Base-by-base conservation (phyloP, 805 yeast genomes). In the Lipomyces yamanashiensis region DNA sequence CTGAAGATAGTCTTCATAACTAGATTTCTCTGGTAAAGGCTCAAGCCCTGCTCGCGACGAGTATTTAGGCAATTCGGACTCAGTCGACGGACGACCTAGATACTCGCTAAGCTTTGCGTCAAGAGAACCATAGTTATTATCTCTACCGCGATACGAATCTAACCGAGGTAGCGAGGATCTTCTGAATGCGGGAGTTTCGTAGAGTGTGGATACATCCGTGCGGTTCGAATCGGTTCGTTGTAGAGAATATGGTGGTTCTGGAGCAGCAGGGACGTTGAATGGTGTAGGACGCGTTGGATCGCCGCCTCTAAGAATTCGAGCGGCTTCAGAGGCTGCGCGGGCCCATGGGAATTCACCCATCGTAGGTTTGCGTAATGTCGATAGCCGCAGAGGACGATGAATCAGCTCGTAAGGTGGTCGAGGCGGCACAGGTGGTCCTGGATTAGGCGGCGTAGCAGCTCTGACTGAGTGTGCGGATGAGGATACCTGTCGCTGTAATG, bases 401-500 rank as follows among this genome's bases (percentile, higher is more conserved):
- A 50, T 34, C 7, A 62, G 49, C n/a, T 64, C 66, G 36, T 21
- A 53, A 4, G 68, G 68, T 4, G 68, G 68, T 15, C 47, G 53
- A n/a, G 68, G 68, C 7, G 68, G 68, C 15, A 64, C 33, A 7
- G 68, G 68, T 1, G 68, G 68, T 15, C 68, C 68, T 15, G 59
- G 59, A 5, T 41, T 54, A 5, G 63, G 41, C 1, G 68, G 63
- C n/a, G 67, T 34, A 13, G 37, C 52, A 7, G 55, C 13, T 21
- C 59, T 19, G 50, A 52, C 61, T 3, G 67, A 55, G n/a, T 47
- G 56, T 17, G 59, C 55, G 9, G 55, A 21, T 8, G 67, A 54
- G n/a, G 48, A 40, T 2, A 44, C 34, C 34, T 54, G 63, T 10
- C 62, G 28, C 19, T 53, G 56, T 3, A 52, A 36, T 5, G 61